Evolutionary conservation across 495 filamentous ascomycete species (phyloP).

Genomic region (Hapsidospora chrysogenum): DNA sequence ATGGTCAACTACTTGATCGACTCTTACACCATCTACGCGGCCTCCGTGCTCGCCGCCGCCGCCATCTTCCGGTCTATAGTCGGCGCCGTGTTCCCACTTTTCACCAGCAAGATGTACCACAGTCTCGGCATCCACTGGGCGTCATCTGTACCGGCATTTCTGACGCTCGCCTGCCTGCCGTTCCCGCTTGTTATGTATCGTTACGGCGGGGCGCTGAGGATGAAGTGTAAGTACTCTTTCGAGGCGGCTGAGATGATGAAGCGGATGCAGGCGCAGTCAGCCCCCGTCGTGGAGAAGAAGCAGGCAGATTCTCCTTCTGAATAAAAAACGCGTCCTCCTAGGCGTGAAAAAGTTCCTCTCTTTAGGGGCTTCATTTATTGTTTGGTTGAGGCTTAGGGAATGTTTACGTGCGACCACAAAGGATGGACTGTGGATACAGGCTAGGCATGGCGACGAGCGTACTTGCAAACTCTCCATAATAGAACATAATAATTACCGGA

Average conservation of each 20-base stretch:
- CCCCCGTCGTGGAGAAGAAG: too few relatives aligned
- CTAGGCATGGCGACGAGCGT: too few relatives aligned
- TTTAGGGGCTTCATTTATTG: too few relatives aligned
- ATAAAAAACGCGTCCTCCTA: too few relatives aligned
- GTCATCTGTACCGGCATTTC: constrained; percentile 43
- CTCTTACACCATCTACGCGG: constrained; percentile 55
- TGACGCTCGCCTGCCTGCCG: constrained; percentile 46
- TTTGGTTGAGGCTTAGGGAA: too few relatives aligned
- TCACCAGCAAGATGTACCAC: constrained; percentile 48
- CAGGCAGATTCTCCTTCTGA: too few relatives aligned
- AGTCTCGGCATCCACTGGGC: constrained; percentile 52
- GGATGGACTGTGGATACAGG: too few relatives aligned
- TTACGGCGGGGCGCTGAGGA: not conserved
- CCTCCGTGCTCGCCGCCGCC: constrained; percentile 52
- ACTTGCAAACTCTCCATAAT: too few relatives aligned
- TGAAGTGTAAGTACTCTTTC: not conserved
- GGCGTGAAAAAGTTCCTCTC: too few relatives aligned
- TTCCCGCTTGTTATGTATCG: constrained; percentile 31
- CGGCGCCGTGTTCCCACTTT: constrained; percentile 50
- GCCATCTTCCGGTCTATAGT: constrained; percentile 37
- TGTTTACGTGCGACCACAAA: too few relatives aligned
- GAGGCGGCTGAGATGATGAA: not conserved
- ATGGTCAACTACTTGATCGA: constrained; percentile 58
- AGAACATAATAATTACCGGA: too few relatives aligned
- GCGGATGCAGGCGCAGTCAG: not conserved